Evolutionary conservation across 306 rosid species (phyloP).

Genomic region (Begonia masoniana): DNA sequence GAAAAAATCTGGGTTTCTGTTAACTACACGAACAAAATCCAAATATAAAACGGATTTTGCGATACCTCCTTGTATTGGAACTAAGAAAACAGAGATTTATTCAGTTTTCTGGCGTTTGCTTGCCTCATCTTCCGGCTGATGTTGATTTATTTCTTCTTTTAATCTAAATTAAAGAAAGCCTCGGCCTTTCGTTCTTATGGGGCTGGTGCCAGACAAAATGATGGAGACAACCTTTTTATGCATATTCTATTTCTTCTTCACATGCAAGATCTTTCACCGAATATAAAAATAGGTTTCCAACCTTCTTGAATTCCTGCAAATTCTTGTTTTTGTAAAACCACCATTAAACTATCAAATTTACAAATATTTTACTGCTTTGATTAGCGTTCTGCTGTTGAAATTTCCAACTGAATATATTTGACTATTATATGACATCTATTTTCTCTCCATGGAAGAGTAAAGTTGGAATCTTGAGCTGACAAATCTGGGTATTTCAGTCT

Average conservation of each 20-base stretch:
- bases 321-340: slow-evolving; percentile 19
- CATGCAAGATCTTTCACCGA: slow-evolving; percentile 17
- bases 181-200: not conserved
- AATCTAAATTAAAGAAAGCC: slow-evolving; percentile 1
- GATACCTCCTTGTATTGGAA: no score
- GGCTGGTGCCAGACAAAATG: slow-evolving; percentile 12
- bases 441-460: slow-evolving; percentile 15
- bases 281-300: slow-evolving; percentile 4
- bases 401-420: slow-evolving; percentile 19
- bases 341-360: slow-evolving; percentile 23
- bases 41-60: no score
- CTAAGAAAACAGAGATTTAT: no score
- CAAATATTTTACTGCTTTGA: slow-evolving; percentile 25
- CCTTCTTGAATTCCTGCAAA: slow-evolving; percentile 14
- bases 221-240: slow-evolving; percentile 25
- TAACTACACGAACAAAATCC: no score
- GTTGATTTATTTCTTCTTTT: not conserved
- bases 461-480: slow-evolving; percentile 28
- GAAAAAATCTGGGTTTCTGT: no score
- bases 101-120: no score
- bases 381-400: slow-evolving; percentile 27
- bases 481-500: slow-evolving; percentile 11
- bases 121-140: not conserved
- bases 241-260: slow-evolving; percentile 37
- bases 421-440: slow-evolving; percentile 15